Percentiles rank a stretch among this genome's conserved stretches.
Evolutionary conservation across 306 rosid genomes (phyloP).

Genomic region (Fragaria ananassa): DNA sequence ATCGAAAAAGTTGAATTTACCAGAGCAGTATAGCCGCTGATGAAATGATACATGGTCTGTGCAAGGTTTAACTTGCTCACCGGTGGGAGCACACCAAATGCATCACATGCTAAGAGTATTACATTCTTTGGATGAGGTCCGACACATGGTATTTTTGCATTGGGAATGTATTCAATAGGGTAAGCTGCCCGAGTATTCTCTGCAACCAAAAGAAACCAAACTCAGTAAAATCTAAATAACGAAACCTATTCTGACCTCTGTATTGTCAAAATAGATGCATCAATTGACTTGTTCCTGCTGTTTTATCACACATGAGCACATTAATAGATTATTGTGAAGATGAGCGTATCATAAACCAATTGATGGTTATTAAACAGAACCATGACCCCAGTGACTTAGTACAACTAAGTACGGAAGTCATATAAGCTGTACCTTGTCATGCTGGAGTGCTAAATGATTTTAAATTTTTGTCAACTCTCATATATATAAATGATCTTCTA

Average conservation of each 20-base stretch:
- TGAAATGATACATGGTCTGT: slow-evolving; percentile 94
- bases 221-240: not conserved
- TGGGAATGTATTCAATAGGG: slow-evolving; percentile 87
- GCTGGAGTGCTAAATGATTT: not conserved
- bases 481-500: not conserved
- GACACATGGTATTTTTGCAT: slow-evolving; percentile 77
- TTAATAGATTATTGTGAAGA: not conserved
- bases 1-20: slow-evolving; percentile 32
- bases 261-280: not conserved
- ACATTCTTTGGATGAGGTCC: slow-evolving; percentile 93
- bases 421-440: not conserved
- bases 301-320: not conserved
- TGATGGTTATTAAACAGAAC: not conserved
- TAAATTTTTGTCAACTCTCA: not conserved
- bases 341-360: not conserved
- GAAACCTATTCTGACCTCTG: not conserved
- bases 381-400: not conserved
- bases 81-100: slow-evolving; percentile 93
- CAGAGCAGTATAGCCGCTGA: slow-evolving; percentile 93
- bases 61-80: slow-evolving; percentile 82
- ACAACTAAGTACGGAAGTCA: not conserved
- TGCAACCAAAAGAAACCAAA: slow-evolving; percentile 29
- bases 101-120: slow-evolving; percentile 87
- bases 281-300: not conserved
- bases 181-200: slow-evolving; percentile 91